Evolutionary conservation across 345 rosid genomes (phyloP).

Genomic region (Syzygium aromaticum): DNA sequence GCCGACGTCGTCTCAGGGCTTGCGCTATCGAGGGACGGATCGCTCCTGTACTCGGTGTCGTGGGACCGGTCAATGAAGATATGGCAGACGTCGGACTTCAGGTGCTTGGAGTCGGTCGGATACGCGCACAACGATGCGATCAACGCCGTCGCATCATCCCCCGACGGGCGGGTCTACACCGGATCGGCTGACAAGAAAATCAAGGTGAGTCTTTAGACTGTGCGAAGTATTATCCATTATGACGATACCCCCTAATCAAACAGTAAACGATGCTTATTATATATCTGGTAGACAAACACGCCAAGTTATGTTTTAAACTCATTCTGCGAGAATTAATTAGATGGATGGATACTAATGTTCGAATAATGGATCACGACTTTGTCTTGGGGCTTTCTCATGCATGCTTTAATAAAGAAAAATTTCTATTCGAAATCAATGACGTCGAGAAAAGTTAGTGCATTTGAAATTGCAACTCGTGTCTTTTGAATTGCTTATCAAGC

Average conservation of each 20-base stretch:
- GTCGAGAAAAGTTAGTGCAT: neutral
- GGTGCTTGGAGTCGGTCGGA: slow-evolving; percentile 71
- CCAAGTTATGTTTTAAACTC: neutral
- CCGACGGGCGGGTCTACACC: slow-evolving; percentile 59
- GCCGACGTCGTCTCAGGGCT: slow-evolving; percentile 78
- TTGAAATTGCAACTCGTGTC: neutral
- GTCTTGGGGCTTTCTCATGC: neutral
- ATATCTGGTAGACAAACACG: neutral
- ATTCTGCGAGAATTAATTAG: neutral
- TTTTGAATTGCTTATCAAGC: neutral
- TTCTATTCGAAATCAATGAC: neutral
- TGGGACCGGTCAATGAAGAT: slow-evolving; percentile 91
- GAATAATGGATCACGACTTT: neutral
- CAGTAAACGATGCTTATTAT: neutral
- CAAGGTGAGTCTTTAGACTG: slow-evolving; percentile 11
- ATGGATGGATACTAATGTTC: neutral
- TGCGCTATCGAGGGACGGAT: slow-evolving; percentile 56
- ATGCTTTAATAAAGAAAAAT: neutral
- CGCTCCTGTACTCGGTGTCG: slow-evolving; percentile 78
- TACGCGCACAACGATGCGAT: slow-evolving; percentile 87
- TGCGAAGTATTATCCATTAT: neutral
- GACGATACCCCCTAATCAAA: neutral
- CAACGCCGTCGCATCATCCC: slow-evolving; percentile 55
- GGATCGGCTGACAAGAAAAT: slow-evolving; percentile 83
- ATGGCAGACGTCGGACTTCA: slow-evolving; percentile 79